Percentiles rank a stretch among this genome's conserved stretches.
phyloP scores from a whole-genome alignment of 2,329 filamentous ascomycete genomes.

The Fusarium torulosum region DNA sequence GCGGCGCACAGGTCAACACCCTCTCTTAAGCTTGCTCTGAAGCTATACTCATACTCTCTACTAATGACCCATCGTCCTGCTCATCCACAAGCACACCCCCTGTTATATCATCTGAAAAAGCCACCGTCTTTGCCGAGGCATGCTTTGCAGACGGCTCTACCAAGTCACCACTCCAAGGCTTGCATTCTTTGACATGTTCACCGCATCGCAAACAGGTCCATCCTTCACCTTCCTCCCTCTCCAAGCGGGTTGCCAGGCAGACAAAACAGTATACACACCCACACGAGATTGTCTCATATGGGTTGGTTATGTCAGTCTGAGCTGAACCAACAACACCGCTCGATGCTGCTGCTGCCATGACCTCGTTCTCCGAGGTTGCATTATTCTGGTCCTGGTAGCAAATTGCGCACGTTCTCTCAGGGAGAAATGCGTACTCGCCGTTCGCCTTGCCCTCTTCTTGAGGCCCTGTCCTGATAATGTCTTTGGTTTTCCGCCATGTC shows the following conservation, averaged over 20 bases:
- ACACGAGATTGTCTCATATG: constrained; percentile 91
- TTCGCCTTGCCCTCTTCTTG: constrained; percentile 65
- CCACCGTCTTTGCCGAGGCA: constrained; percentile 67
- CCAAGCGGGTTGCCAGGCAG: constrained; percentile 89
- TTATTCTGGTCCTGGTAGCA: constrained; percentile 94
- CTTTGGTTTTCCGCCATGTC: constrained; percentile 85
- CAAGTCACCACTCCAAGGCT: constrained; percentile 92
- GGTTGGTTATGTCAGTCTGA: constrained; percentile 94
- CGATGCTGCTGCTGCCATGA: constrained; percentile 76
- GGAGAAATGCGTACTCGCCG: constrained; percentile 86
- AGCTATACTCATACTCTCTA: constrained; percentile 43
- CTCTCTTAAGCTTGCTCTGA: constrained; percentile 29
- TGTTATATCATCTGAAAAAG: constrained; percentile 69
- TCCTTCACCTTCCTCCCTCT: constrained; percentile 93
- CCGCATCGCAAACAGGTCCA: constrained; percentile 94
- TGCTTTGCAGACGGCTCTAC: constrained; percentile 67
- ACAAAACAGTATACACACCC: constrained; percentile 97
- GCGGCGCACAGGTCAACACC: neutral
- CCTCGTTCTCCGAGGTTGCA: constrained; percentile 78
- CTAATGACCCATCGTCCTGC: constrained; percentile 37
- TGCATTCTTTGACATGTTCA: constrained; percentile 84
- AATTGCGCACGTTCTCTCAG: constrained; percentile 94
- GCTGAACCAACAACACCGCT: constrained; percentile 88
- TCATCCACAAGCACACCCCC: constrained; percentile 52
- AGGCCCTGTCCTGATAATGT: constrained; percentile 66